A percentile compares a stretch with the other conserved stretches of the same genome.
These are phyloP conservation scores for Globisporangium acanthophoron DNA, from an alignment of 352 stramenopile genomes.

Conservation along the genomic window DNA sequence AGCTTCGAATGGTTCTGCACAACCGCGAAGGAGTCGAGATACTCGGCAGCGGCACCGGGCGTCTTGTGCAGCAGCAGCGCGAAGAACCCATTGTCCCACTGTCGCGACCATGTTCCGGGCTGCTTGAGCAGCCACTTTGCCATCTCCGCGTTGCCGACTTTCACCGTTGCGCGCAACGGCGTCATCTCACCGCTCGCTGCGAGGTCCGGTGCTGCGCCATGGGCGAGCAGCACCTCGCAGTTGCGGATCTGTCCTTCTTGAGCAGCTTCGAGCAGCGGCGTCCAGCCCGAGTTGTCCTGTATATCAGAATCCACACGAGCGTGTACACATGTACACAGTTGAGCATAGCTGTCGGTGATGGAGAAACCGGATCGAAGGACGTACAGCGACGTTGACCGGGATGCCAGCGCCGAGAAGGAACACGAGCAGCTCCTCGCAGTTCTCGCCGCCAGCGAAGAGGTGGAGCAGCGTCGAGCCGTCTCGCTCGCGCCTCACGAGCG, in stretches of 20 bases:
- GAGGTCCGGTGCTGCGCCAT: conserved; percentile 35
- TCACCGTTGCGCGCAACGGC: conserved; percentile 38
- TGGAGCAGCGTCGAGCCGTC: conserved; percentile 17
- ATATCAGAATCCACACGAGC: too few species aligned
- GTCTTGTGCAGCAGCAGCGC: conserved; percentile 48
- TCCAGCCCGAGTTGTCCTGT: conserved; percentile 45
- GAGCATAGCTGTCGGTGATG: background rate
- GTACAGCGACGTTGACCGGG: conserved; percentile 27
- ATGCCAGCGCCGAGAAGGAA: conserved; percentile 38
- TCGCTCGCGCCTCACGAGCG: conserved; percentile 10
- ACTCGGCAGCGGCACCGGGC: conserved; percentile 26
- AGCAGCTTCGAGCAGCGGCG: conserved; percentile 48
- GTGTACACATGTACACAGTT: background rate
- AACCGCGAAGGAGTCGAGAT: conserved; percentile 47
- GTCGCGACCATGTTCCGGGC: conserved; percentile 25
- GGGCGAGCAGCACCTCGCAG: conserved; percentile 35
- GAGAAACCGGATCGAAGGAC: background rate
- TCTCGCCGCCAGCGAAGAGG: conserved; percentile 14
- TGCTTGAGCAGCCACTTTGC: conserved; percentile 42
- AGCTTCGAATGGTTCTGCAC: conserved; percentile 41
- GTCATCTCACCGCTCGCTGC: conserved; percentile 23
- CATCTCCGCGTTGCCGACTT: conserved; percentile 54
- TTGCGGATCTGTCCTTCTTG: conserved; percentile 51
- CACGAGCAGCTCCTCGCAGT: conserved; percentile 28
- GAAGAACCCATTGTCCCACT: conserved; percentile 48